Base-by-base conservation (phyloP, 768 basidiomycete species). In the Russula virescens region DNA sequence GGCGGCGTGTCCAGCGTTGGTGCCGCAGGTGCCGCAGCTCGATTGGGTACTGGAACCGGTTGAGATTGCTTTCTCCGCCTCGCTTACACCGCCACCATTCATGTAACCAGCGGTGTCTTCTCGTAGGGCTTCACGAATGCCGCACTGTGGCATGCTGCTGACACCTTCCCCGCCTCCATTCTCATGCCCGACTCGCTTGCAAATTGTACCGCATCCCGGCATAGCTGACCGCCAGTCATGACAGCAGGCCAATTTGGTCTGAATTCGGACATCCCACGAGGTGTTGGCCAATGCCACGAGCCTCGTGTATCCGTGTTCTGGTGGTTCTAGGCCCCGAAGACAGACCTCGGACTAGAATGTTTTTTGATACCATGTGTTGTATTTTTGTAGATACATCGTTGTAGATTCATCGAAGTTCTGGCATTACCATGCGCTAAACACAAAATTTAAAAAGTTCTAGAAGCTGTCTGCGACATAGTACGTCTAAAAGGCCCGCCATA, bases 1-100 rank as follows among this genome's bases (percentile, higher is more conserved):
- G 61, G 66, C 8, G 64, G 64, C 9, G 67, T 70, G 3, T 64
- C 72, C 6, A 66, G 71, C 13, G 60, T 62, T 4, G 69, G 57
- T 5, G 65, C 69, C 1, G 60, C 69, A 10, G 68, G 65, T 6
- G 68, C 68, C 0, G 63, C 65, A 16, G 65, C 64, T 21, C 56
- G 66, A 31, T 53, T 67, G 10, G 58, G 64, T 18, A 61, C 66
- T 16, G 66, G 59, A 40, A 53, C 57, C 25, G 51, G 57, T 42
- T 63, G 51, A 58, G n/a, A 35, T 10, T 40, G n/a, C 40, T 10
- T 25, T 45, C 23, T 13, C 23, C 40, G 21, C 25, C 18, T 21
- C 35, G 19, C 38, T 21, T 46, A 49, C 7, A 34, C 7, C 21
- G n/a, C 19, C 13, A 28, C 10, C 31, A 47, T 19, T 18, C 21